These are phyloP conservation scores for Hortaea werneckii DNA, from an alignment of 2,329 filamentous ascomycete species.

Conservation along the genomic window DNA sequence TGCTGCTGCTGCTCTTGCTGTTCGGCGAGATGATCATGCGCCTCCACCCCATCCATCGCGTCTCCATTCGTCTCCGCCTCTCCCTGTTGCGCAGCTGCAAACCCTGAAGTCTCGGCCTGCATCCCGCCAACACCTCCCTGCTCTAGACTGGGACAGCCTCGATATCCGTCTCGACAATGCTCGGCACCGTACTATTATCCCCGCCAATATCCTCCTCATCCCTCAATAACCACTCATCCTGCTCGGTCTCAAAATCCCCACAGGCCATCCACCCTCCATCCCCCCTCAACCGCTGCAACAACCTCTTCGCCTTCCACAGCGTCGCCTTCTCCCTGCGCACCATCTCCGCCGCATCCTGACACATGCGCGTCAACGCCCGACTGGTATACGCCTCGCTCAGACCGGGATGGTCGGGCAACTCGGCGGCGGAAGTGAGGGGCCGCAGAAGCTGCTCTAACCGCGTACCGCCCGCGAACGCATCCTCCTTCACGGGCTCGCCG, in stretches of 20 bases:
- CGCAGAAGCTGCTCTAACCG: conserved; percentile 46
- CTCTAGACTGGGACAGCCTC: background rate
- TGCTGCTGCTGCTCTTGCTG: background rate
- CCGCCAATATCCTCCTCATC: conserved; percentile 4
- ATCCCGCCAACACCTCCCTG: background rate
- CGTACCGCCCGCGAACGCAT: conserved; percentile 56
- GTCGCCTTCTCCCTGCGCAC: conserved; percentile 65
- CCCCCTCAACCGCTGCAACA: conserved; percentile 63
- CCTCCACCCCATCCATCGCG: conserved; percentile 19
- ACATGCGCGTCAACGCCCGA: conserved; percentile 60
- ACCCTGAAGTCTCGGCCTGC: too few relatives aligned
- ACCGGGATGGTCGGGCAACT: conserved; percentile 63
- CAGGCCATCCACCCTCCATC: conserved; percentile 58
- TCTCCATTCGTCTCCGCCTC: conserved; percentile 5
- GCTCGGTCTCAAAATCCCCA: conserved; percentile 40
- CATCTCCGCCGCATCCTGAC: conserved; percentile 57
- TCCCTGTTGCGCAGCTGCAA: background rate
- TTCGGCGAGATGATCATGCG: conserved; percentile 3
- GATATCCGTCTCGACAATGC: conserved; percentile 9
- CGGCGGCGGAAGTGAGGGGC: conserved; percentile 63
- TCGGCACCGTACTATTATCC: conserved; percentile 12
- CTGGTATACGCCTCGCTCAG: conserved; percentile 66
- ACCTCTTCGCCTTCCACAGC: conserved; percentile 63
- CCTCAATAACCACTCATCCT: conserved; percentile 34
- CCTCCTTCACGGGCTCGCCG: conserved; percentile 52